Conservation (phyloP, 2,329 filamentous ascomycete genomes). For the Blastomyces silverae region DNA sequence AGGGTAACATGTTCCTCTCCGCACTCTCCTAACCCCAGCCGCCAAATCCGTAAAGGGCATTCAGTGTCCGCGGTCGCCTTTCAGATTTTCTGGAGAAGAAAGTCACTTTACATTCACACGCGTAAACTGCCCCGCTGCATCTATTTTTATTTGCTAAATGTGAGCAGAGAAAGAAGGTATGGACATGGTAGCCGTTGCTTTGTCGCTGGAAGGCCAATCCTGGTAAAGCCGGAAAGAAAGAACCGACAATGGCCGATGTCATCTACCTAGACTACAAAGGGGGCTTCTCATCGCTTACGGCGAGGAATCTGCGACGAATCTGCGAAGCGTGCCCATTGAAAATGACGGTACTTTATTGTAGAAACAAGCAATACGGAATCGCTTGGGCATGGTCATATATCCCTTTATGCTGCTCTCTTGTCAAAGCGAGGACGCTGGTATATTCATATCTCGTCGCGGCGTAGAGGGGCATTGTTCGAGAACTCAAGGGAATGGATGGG, state of each 20-base stretch:
- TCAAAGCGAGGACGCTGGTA: background rate
- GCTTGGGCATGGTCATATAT: background rate
- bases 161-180: background rate
- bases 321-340: background rate
- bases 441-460: background rate
- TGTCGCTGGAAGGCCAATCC: background rate
- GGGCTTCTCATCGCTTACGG: background rate
- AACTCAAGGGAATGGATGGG: background rate
- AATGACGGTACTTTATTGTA: background rate
- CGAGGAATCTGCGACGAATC: no score
- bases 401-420: background rate
- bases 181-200: background rate
- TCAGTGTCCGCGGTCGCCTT: background rate
- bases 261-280: background rate
- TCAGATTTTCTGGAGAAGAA: background rate
- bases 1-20: background rate
- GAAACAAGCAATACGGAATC: background rate
- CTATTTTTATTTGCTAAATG: background rate
- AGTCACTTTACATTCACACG: no score
- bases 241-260: background rate
- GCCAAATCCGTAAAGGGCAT: background rate
- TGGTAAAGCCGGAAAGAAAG: slow-evolving; percentile 1
- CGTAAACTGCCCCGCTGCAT: no score
- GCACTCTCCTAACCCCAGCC: background rate
- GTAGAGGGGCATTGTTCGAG: background rate